These are phyloP conservation scores for Coemansia sp. DNA, from an alignment of 192 early-diverging fungal species.

Conservation along the genomic window DNA sequence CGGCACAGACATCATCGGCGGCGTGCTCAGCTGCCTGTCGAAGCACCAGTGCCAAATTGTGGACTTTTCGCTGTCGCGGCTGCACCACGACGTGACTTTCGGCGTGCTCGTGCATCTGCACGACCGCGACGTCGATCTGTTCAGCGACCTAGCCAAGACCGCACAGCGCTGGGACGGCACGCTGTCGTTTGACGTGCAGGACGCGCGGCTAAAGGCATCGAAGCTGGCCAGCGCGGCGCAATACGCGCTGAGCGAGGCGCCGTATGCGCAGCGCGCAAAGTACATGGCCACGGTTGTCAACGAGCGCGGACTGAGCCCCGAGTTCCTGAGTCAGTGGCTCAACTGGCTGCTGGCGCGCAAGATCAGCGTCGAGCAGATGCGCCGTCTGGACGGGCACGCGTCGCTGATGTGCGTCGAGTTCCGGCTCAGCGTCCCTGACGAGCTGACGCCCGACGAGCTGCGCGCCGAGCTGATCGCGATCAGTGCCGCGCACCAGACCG, in stretches of 20 bases:
- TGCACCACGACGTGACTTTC: conserved; percentile 94
- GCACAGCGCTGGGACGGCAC: conserved; percentile 85
- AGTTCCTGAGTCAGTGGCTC: conserved; percentile 80
- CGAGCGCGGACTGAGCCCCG: conserved; percentile 69
- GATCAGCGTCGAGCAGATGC: conserved; percentile 87
- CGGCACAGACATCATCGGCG: conserved; percentile 88
- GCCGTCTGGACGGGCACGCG: conserved; percentile 63
- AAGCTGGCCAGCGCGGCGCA: conserved; percentile 52
- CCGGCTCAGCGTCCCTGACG: conserved; percentile 71
- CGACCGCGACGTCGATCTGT: conserved; percentile 70
- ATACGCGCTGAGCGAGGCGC: conserved; percentile 66
- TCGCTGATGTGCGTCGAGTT: conserved; percentile 77
- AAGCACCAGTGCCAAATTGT: conserved; percentile 72
- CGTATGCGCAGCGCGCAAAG: conserved; percentile 77
- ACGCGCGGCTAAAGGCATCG: conserved; percentile 57
- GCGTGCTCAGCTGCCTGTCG: conserved; percentile 69
- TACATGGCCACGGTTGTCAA: conserved; percentile 85
- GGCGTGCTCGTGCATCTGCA: conserved; percentile 76
- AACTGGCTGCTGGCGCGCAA: conserved; percentile 65
- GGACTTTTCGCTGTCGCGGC: conserved; percentile 82
- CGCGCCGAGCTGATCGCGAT: conserved; percentile 69
- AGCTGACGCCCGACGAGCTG: conserved; percentile 62
- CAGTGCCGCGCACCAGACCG: conserved; percentile 64
- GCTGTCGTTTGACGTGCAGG: conserved; percentile 74
- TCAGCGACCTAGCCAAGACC: conserved; percentile 68